Base-by-base conservation (phyloP, 1,139 yeast genomes). In the Geotrichum reessii region DNA sequence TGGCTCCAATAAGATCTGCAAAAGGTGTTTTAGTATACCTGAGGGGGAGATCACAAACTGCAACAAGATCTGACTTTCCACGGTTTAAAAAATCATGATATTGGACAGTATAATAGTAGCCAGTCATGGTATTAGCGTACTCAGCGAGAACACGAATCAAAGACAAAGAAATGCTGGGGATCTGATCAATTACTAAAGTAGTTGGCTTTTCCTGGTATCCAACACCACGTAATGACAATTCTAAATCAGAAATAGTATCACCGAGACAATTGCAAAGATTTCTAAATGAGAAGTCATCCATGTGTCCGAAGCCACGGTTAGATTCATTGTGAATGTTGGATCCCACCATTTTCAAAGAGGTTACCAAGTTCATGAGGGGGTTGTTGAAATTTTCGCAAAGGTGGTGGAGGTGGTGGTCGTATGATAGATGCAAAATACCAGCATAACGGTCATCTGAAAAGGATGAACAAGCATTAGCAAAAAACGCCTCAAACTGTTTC, bases 221-320 rank as follows among this genome's bases (percentile, higher is more conserved):
- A 1, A 72, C 68, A 0, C 95, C 95, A 61, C 96, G 77, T 24
- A 86, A 71, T 0, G 87, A 75, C 12, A 87, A 84, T 66, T 89
- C 96, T 14, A 80, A 69, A 0, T 88, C 80, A 59, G 82, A 81
- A 31, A 88, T 81, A 0, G 89, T 81, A 1, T 57, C 57, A 19
- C 55, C 59, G 3, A 55, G 47, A 9, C 50, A 42, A 21, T 47
- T 22, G 17, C 56, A 54, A 12, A 54, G 17, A 6, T 52, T 48
- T 14, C 28, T 48, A 11, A 54, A 22, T 4, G 56, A 54, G 42
- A 44, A 55, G 27, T 50, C 50, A 24, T 46, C 48, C 28, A 46
- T 46, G 17, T 37, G 22, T n/a, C 47, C 33, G 24, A 49, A 19
- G 2, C 50, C 50, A 19, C 42, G 22, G n/a, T 42, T 50, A 4